Base-by-base conservation (phyloP, 2,329 filamentous ascomycete species). In the Neopestalotiopsis sp. region DNA sequence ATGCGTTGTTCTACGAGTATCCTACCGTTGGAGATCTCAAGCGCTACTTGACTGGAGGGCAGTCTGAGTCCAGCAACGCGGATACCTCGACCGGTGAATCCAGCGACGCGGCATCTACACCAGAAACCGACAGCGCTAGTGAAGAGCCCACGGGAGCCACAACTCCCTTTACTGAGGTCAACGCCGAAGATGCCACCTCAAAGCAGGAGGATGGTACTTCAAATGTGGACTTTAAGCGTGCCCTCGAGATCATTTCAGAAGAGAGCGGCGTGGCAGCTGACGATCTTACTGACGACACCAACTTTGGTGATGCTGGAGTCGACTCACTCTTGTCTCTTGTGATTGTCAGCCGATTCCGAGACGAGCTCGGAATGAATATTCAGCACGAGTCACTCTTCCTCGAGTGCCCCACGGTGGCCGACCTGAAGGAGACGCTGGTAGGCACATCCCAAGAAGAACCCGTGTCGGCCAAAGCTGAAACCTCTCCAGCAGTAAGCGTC, bases 351-450 rank as follows among this genome's bases (percentile, higher is more conserved):
- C 65, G 70, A 5, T 69, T 73, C 40, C 66, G 67, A 2, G 71
- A 71, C 4, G 71, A 71, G 49, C 64, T 73, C 2, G 69, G 62
- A 32, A 30, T 71, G n/a, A 71, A 73, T 2, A 58, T 69, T 12
- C n/a, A 40, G 5, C n/a, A 34, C 32, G 34, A 67, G 32, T 64
- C 64, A 3, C 42, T 69, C 45, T 67, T 67, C 45, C 14, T 67
- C 7, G 64, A 66, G 12, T 64, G 42, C 24, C 64, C 68, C 1
- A 66, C 64, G 12, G 59, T 69, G 66, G 73, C 69, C 24, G 68
- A 70, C 17, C 71, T 75, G 34, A 70, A 79, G 66, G 71, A 72
- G 13, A 42, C 79, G 5, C 76, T 80, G 32, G 72, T 79, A 59
- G 57, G 57, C 24, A 34, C 57, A 59, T 30, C 57, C 24, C 57